Evolutionary conservation across 495 filamentous ascomycete species (phyloP).

Genomic region (Hypoxylon crocopeplum): DNA sequence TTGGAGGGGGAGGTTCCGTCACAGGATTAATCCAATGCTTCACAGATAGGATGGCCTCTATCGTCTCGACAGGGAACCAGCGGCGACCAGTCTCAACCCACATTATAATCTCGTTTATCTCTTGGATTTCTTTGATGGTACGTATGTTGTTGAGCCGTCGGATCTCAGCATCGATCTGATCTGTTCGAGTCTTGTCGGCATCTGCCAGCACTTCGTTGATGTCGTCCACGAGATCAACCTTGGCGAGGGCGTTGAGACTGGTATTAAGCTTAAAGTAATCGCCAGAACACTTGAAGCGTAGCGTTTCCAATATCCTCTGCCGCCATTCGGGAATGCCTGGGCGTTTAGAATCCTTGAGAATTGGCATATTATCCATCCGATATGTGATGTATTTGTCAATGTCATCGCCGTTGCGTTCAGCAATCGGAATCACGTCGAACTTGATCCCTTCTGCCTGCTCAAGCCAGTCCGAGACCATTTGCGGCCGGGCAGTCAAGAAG

Average conservation of each 20-base stretch:
- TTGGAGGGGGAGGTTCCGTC: not conserved
- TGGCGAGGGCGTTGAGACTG: constrained; percentile 45
- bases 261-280: constrained; percentile 50
- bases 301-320: constrained; percentile 38
- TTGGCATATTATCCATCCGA: constrained; percentile 40
- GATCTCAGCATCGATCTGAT: constrained; percentile 47
- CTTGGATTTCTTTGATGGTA: constrained; percentile 46
- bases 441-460: constrained; percentile 3
- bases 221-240: constrained; percentile 47
- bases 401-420: constrained; percentile 37
- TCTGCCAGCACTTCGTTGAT: constrained; percentile 46
- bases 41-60: constrained; percentile 38
- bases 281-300: constrained; percentile 43
- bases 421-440: constrained; percentile 34
- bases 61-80: constrained; percentile 30
- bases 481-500: constrained; percentile 30
- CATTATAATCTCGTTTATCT: constrained; percentile 51
- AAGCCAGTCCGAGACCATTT: constrained; percentile 19
- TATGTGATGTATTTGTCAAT: constrained; percentile 45
- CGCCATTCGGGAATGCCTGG: constrained; percentile 43
- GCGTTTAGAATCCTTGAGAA: constrained; percentile 31
- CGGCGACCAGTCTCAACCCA: constrained; percentile 47
- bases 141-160: constrained; percentile 44
- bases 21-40: constrained; percentile 22
- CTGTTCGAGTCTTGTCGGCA: constrained; percentile 44